Conservation (phyloP, 805 yeast genomes). For the Zygotorulaspora danielsina region DNA sequence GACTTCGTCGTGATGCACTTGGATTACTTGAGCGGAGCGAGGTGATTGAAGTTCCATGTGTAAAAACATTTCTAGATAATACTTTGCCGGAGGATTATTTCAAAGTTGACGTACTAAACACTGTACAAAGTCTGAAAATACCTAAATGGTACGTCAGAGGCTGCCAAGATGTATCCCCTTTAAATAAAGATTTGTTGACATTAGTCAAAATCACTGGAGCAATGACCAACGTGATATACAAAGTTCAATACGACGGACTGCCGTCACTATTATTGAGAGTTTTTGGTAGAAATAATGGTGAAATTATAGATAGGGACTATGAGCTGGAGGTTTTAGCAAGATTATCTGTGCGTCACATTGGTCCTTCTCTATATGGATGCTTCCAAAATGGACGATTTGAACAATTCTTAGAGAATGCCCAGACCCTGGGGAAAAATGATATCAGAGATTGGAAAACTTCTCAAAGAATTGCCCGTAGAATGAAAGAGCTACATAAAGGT, state of each 20-base stretch:
- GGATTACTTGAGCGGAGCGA: slow-evolving; percentile 13
- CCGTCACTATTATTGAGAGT: slow-evolving; percentile 71
- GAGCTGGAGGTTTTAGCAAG: slow-evolving; percentile 73
- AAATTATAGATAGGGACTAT: slow-evolving; percentile 77
- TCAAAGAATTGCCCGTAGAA: slow-evolving; percentile 86
- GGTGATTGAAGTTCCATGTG: slow-evolving; percentile 41
- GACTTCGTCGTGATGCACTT: slow-evolving; percentile 1
- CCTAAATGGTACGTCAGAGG: slow-evolving; percentile 71
- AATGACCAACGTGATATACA: slow-evolving; percentile 83
- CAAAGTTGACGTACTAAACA: slow-evolving; percentile 69
- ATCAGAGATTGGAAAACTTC: slow-evolving; percentile 72
- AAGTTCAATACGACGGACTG: slow-evolving; percentile 57
- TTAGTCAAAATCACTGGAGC: slow-evolving; percentile 84
- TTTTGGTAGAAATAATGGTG: slow-evolving; percentile 83
- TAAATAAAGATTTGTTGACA: slow-evolving; percentile 43
- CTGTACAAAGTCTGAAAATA: slow-evolving; percentile 59
- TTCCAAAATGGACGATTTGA: slow-evolving; percentile 92
- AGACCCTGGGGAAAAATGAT: slow-evolving; percentile 67
- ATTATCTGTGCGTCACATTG: slow-evolving; percentile 72
- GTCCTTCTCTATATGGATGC: slow-evolving; percentile 84
- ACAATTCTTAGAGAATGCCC: slow-evolving; percentile 81
- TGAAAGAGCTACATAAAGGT: slow-evolving; percentile 89
- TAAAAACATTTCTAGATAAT: slow-evolving; percentile 64
- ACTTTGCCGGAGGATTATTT: slow-evolving; percentile 78
- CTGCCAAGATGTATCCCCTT: slow-evolving; percentile 20